A percentile compares a stretch with the other conserved stretches of the same genome.
Evolutionary conservation across 2,329 filamentous ascomycete genomes (phyloP).

Genomic region (Colletotrichum sp.): DNA sequence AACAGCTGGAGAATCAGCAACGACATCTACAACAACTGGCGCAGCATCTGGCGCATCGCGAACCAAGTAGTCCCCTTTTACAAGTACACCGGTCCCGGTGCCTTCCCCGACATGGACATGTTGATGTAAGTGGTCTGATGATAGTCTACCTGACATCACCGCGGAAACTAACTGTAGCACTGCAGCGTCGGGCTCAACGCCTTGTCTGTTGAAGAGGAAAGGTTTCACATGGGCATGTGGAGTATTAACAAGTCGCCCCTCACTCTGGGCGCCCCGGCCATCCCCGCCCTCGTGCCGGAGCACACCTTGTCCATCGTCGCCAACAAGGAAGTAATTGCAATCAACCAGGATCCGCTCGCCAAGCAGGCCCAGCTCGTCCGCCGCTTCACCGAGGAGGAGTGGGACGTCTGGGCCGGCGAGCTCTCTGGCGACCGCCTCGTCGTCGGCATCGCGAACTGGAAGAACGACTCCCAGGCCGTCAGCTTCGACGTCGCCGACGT

Average conservation of each 20-base stretch:
- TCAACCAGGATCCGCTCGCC: conserved; percentile 62
- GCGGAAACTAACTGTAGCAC: neutral
- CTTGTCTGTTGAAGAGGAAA: conserved; percentile 50
- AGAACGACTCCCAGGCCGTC: conserved; percentile 44
- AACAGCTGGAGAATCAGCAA: conserved; percentile 59
- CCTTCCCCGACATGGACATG: conserved; percentile 60
- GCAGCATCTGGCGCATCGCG: conserved; percentile 54
- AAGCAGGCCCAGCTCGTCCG: conserved; percentile 55
- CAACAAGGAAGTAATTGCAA: conserved; percentile 60
- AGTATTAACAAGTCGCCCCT: conserved; percentile 57
- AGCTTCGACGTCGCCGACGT: conserved; percentile 44
- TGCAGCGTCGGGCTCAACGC: conserved; percentile 50
- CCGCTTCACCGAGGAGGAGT: conserved; percentile 52
- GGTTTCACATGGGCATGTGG: conserved; percentile 59
- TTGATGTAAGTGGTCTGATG: conserved; percentile 39
- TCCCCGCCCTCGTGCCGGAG: conserved; percentile 38
- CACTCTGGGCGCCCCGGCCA: conserved; percentile 49
- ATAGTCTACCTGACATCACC: neutral
- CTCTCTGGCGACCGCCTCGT: conserved; percentile 48
- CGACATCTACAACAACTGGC: conserved; percentile 57
- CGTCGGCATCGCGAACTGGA: conserved; percentile 55
- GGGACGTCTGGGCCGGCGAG: conserved; percentile 56
- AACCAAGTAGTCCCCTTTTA: conserved; percentile 56
- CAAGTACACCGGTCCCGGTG: conserved; percentile 46
- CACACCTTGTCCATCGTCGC: conserved; percentile 47